These are phyloP conservation scores for Naematelia aurantialba DNA, from an alignment of 768 basidiomycete genomes.

Conservation along the genomic window DNA sequence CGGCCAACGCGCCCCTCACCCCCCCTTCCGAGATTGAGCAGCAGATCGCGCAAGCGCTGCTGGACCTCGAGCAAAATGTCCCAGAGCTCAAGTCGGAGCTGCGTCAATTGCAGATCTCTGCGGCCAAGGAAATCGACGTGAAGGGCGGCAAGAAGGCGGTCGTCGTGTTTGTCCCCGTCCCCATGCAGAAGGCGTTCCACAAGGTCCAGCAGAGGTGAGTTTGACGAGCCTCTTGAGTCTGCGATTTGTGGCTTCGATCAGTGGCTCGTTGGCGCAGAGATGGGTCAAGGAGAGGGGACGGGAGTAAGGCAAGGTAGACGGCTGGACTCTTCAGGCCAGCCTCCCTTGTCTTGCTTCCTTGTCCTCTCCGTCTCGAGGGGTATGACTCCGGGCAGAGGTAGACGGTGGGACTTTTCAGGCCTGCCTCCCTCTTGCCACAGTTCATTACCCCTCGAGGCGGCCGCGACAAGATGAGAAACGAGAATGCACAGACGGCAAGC, in stretches of 20 bases:
- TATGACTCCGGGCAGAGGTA: conserved; percentile 23
- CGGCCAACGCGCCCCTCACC: conserved; percentile 88
- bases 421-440: conserved; percentile 41
- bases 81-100: conserved; percentile 97
- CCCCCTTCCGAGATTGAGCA: conserved; percentile 93
- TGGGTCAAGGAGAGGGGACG: neutral
- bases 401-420: conserved; percentile 51
- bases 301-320: conserved; percentile 9
- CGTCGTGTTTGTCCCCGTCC: conserved; percentile 94
- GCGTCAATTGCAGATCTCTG: conserved; percentile 91
- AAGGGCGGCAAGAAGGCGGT: conserved; percentile 99
- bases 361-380: neutral
- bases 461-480: conserved; percentile 6
- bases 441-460: neutral
- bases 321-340: conserved; percentile 1
- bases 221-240: too few species aligned
- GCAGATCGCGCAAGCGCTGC: conserved; percentile 90
- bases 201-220: conserved; percentile 90
- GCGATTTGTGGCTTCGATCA: too few species aligned
- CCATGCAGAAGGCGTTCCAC: conserved; percentile 96
- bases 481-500: conserved; percentile 4
- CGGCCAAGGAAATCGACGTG: conserved; percentile 97
- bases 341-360: neutral
- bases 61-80: conserved; percentile 97
- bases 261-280: too few species aligned